Conservation (phyloP, 2,329 filamentous ascomycete genomes). For the Fusarium tuaranense region DNA sequence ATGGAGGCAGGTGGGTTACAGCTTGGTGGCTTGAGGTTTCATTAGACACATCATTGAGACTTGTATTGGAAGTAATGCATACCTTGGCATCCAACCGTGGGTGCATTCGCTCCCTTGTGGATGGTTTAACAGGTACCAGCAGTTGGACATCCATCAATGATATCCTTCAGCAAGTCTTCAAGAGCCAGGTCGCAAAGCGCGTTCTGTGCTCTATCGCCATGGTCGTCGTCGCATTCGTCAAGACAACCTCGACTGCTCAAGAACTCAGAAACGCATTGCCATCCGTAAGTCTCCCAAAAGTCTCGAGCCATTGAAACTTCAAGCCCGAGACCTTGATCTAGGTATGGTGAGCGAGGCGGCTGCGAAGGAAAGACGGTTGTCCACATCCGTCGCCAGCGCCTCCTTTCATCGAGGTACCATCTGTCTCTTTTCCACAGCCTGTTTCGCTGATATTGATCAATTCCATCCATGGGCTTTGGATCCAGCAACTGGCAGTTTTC, state of each 20-base stretch:
- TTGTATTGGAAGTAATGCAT: too few relatives aligned
- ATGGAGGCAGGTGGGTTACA: too few relatives aligned
- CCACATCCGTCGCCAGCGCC: not conserved
- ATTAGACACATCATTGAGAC: too few relatives aligned
- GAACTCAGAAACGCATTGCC: not conserved
- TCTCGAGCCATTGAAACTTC: not conserved
- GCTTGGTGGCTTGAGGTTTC: too few relatives aligned
- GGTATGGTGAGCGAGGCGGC: not conserved
- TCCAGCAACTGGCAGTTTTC: fast-evolving
- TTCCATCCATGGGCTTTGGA: not conserved
- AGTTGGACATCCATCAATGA: not conserved
- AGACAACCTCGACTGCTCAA: not conserved
- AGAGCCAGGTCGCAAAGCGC: not conserved
- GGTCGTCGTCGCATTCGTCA: not conserved
- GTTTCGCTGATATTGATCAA: not conserved
- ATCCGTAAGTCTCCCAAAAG: not conserved
- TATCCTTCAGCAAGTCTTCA: not conserved
- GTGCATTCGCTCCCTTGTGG: too few relatives aligned
- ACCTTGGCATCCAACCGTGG: too few relatives aligned
- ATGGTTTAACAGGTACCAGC: too few relatives aligned
- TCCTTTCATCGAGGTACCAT: not conserved
- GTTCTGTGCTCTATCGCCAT: not conserved
- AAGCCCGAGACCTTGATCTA: not conserved
- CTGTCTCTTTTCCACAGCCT: not conserved
- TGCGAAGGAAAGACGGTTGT: not conserved